phyloP scores from a whole-genome alignment of 192 early-diverging fungal species.

The Coemansia sp. region DNA sequence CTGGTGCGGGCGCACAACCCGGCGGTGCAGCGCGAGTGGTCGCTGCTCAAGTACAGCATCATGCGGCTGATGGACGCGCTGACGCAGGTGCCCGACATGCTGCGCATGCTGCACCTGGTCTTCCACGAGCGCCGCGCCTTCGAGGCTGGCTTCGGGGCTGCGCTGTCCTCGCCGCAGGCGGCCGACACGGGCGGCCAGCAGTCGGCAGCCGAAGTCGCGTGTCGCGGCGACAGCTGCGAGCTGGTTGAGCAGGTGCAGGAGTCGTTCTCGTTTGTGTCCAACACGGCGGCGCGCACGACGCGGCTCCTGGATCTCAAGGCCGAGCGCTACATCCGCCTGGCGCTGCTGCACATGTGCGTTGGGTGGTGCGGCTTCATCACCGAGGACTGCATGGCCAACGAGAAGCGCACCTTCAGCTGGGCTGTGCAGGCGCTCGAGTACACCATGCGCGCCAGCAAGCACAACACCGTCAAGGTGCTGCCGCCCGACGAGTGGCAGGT shows the following conservation, averaged over 20 bases:
- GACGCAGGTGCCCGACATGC: slow-evolving; percentile 48
- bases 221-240: slow-evolving; percentile 36
- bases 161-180: neutral
- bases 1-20: slow-evolving; percentile 46
- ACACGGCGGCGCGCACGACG: slow-evolving; percentile 62
- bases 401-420: slow-evolving; percentile 81
- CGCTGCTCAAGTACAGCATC: slow-evolving; percentile 40
- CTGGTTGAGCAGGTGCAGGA: slow-evolving; percentile 49
- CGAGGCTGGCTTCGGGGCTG: slow-evolving; percentile 4
- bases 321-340: slow-evolving; percentile 62
- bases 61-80: slow-evolving; percentile 46
- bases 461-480: slow-evolving; percentile 68
- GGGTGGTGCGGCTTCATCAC: slow-evolving; percentile 87
- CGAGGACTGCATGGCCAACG: slow-evolving; percentile 76
- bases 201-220: neutral
- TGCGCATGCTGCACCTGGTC: slow-evolving; percentile 44
- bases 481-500: slow-evolving; percentile 67
- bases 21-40: slow-evolving; percentile 40
- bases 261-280: slow-evolving; percentile 49
- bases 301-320: slow-evolving; percentile 60
- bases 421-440: slow-evolving; percentile 81
- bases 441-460: slow-evolving; percentile 72
- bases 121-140: slow-evolving; percentile 33
- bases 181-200: neutral
- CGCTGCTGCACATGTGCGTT: slow-evolving; percentile 70